phyloP scores from a whole-genome alignment of 1,284 basidiomycete genomes.

The Ustilago xerochloae region DNA sequence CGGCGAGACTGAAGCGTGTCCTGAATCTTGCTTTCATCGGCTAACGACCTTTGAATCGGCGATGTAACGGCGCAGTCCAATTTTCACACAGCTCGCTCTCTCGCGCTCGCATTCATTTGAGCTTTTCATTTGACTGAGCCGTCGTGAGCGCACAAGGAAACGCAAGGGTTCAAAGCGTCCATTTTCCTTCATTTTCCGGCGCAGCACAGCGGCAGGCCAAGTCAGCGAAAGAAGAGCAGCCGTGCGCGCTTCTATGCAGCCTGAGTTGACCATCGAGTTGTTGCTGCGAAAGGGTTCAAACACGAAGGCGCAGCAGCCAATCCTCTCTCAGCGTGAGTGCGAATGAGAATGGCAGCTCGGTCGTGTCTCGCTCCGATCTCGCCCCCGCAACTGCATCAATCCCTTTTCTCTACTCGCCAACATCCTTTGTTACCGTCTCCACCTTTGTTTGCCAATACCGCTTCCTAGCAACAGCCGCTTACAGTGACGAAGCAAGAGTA shows the following conservation, averaged over 20 bases:
- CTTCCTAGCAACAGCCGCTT: neutral
- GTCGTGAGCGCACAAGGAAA: neutral
- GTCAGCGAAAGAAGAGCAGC: neutral
- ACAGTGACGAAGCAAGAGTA: neutral
- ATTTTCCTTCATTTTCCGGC: neutral
- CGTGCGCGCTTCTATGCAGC: too few species aligned
- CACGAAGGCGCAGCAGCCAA: too few species aligned
- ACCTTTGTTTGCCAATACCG: neutral
- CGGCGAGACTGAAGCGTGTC: neutral
- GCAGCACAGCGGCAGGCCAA: neutral
- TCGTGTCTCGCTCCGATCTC: constrained; percentile 31
- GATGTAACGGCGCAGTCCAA: constrained; percentile 12
- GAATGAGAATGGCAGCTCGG: constrained; percentile 24
- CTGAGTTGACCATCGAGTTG: too few species aligned
- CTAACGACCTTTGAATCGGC: constrained; percentile 7
- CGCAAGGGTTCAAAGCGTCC: constrained; percentile 2
- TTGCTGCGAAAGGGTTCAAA: neutral
- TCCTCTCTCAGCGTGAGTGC: too few species aligned
- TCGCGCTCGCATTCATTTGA: too few species aligned
- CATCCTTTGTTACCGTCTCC: neutral
- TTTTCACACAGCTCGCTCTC: neutral
- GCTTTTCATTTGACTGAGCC: neutral
- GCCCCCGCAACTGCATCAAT: constrained; percentile 31
- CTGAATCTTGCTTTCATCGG: neutral
- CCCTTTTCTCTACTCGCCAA: neutral